Evolutionary conservation across 2,329 filamentous ascomycete genomes (phyloP).

Genomic region (Aphanocladium album): DNA sequence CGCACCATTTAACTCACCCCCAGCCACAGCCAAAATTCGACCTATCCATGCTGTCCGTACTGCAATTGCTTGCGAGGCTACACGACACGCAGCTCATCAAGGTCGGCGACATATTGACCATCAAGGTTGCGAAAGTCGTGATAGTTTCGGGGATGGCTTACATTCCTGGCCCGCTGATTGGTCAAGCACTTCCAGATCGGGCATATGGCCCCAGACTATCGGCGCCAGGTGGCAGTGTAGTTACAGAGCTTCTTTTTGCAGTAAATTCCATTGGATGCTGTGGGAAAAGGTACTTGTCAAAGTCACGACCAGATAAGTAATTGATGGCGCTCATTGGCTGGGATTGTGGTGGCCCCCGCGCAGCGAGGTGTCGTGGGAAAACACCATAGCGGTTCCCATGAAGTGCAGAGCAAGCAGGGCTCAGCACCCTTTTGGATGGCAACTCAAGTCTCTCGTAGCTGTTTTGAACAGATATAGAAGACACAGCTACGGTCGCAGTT

Average conservation of each 20-base stretch:
- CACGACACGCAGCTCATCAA: slow-evolving; percentile 7
- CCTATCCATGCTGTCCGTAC: not conserved
- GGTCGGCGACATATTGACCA: slow-evolving; percentile 6
- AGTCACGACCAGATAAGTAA: slow-evolving; percentile 2
- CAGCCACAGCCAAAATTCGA: not conserved
- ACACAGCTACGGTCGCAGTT: not conserved
- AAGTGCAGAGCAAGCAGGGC: not conserved
- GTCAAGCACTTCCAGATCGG: not conserved
- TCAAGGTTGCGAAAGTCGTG: slow-evolving; percentile 11
- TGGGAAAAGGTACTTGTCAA: not conserved
- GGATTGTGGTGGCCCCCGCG: no score
- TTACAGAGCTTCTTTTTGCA: not conserved
- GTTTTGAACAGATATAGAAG: not conserved
- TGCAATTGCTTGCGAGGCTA: not conserved
- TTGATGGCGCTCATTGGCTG: not conserved
- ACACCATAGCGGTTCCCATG: slow-evolving; percentile 9
- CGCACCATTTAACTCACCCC: not conserved
- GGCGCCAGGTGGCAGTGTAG: not conserved
- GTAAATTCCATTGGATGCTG: not conserved
- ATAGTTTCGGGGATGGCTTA: slow-evolving; percentile 11
- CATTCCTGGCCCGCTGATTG: slow-evolving; percentile 6
- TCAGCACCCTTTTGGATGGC: not conserved
- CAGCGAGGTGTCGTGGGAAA: not conserved
- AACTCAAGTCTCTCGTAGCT: not conserved
- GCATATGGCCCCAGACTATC: slow-evolving; percentile 1